phyloP scores from a whole-genome alignment of 2,329 filamentous ascomycete genomes.

The Aureobasidium sp. region DNA sequence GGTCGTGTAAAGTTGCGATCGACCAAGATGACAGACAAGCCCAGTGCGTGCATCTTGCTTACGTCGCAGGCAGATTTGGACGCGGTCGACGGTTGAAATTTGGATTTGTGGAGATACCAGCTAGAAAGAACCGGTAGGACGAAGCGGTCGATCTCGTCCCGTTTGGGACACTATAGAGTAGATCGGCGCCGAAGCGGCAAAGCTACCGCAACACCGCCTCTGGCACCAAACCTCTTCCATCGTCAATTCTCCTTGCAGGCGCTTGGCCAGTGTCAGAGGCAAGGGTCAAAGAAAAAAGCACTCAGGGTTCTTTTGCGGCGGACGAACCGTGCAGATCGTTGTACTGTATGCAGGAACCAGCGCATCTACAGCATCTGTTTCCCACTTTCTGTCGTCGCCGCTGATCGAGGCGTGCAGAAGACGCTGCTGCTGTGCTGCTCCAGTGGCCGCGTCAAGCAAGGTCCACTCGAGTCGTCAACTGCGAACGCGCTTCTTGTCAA shows the following conservation, averaged over 20 bases:
- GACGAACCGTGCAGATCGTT: constrained; percentile 7
- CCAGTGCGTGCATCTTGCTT: constrained; percentile 5
- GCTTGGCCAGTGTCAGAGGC: constrained; percentile 10
- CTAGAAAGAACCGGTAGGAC: not conserved
- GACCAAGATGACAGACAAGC: not conserved
- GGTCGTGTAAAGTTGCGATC: constrained; percentile 11
- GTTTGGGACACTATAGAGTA: not conserved
- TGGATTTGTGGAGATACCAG: constrained; percentile 9
- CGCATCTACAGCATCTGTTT: not conserved
- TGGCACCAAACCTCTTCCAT: constrained; percentile 8
- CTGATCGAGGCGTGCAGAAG: not conserved
- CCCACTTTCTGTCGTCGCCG: constrained; percentile 1
- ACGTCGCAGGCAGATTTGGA: not conserved
- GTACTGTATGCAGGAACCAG: constrained; percentile 8
- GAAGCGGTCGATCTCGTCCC: constrained; percentile 8
- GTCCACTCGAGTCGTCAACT: constrained; percentile 3
- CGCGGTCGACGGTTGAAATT: not conserved
- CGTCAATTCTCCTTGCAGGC: constrained; percentile 10
- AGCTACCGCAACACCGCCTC: constrained; percentile 9
- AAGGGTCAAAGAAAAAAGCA: constrained; percentile 11
- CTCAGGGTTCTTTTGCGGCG: constrained; percentile 9
- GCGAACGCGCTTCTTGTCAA: not conserved
- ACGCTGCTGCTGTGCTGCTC: not conserved
- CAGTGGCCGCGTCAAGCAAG: not conserved
- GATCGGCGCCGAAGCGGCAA: not conserved